Base-by-base conservation (phyloP, 176 grass and related monocot species). In the Lolium perenne region DNA sequence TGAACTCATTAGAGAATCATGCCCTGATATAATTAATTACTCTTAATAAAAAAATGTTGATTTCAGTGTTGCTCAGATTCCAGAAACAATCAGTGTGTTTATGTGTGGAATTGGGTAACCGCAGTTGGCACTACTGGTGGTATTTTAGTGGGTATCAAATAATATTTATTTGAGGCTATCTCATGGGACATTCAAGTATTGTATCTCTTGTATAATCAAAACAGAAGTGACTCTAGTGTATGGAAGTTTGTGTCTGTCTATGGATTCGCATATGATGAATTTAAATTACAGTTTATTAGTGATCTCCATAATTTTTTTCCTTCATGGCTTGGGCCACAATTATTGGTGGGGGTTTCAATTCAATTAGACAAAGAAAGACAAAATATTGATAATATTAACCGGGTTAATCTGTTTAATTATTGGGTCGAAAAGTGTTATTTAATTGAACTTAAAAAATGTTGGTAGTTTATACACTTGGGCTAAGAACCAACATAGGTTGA, bases 51-150 rank as follows among this genome's bases (percentile, higher is more conserved):
- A 56, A 7, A 56, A 18, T 1, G 54, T 7, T 6, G 16, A 18
- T 18, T 56, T 56, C 5, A 18, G 14, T 6, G 1, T 6, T 7
- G 5, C 17, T 5, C 54, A 56, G 1, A 1, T 56, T 6, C 54
- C 17, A 1, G 4, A 1, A 2, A 5, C 7, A 7, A 16, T 18
- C 15, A 1, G 1, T 7, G 5, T 18, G 16, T 5, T 0, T 18
- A 1, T 18, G 18, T 6, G 1, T 56, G 54, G 54, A 56, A 18
- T 5, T 18, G 5, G 6, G 5, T 56, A 16, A 16, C 54, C 1
- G 54, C 5, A 0, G 16, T 6, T 17, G 54, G 54, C 1, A 56
- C 16, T 7, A 6, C 16, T 1, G 16, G 54, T 1, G 54, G 54
- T 56, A 56, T 56, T 5, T 5, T 56, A 7, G 54, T 16, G 16